Base-by-base conservation (phyloP, 1,284 basidiomycete species). In the Vanrija sp. region DNA sequence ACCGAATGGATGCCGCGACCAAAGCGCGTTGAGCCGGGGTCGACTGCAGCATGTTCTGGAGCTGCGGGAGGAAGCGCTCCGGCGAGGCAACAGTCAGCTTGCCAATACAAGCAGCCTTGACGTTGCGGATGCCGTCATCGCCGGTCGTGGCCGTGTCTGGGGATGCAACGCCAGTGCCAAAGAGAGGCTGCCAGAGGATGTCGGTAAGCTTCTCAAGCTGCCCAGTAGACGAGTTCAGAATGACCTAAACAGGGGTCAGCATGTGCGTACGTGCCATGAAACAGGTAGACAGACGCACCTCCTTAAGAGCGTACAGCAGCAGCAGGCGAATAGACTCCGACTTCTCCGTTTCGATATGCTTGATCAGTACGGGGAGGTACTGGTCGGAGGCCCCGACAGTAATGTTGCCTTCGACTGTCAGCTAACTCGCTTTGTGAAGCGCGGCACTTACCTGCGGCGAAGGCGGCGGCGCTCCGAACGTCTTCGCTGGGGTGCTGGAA, bases 71-170 rank as follows among this genome's bases (percentile, higher is more conserved):
- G 73, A 94, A 97, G 64, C 86, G 85, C 1, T 84, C 82, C 6
- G 95, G 91, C 51, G 95, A 87, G 1, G 89, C 89, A 0, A 88
- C 89, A 0, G 93, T 95, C 41, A 99, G 80, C 72, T 97, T 94
- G 44, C 95, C 96, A 18, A 99, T 82, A 71, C 95, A 98, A 19
- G 96, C 94, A 43, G 95, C 93, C 31, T 92, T 91, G 53, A 98
- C 89, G 70, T 95, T 97, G 51, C 94, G 81, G 3, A 90, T 88
- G 4, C 87, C 89, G 72, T 98, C 95, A 63, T 96, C 92, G 15
- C 88, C 83, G 57, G 83, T 85, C 56, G 86, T 83, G 52, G 61
- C 22, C 16, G 54, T 52, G 54, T 66, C 45, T 5, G 45, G 47
- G 10, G 6, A 31, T 3, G 47, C 18, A 6, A 22, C 24, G 15